These are phyloP conservation scores for Botrytis hyacinthi DNA, from an alignment of 2,329 filamentous ascomycete genomes.

Conservation along the genomic window DNA sequence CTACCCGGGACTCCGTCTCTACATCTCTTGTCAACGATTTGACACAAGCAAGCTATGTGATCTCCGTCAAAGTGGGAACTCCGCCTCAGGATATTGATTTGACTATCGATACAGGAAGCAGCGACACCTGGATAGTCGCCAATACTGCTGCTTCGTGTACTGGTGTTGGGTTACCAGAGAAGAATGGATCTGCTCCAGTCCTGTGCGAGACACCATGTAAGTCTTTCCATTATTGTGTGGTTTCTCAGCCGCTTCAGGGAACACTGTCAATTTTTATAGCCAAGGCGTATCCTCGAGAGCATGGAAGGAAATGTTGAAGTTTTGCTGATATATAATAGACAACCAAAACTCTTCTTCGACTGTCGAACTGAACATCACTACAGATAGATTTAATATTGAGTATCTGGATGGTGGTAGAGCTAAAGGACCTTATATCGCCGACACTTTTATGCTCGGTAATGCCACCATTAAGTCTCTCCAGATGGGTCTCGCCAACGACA, in stretches of 20 bases:
- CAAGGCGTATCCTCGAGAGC: no score
- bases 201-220: conserved; percentile 43
- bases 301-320: neutral
- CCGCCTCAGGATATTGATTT: conserved; percentile 54
- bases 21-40: conserved; percentile 47
- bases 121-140: conserved; percentile 55
- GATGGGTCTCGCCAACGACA: conserved; percentile 52
- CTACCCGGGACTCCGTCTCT: conserved; percentile 24
- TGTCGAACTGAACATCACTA: neutral
- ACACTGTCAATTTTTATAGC: neutral
- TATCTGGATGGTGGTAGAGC: conserved; percentile 57
- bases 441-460: conserved; percentile 44
- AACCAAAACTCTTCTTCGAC: neutral
- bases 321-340: neutral
- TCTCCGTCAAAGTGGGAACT: conserved; percentile 54
- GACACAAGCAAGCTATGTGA: conserved; percentile 48
- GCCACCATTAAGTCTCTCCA: conserved; percentile 49
- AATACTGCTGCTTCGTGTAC: conserved; percentile 38
- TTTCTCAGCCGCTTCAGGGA: neutral
- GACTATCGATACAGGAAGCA: conserved; percentile 60
- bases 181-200: conserved; percentile 28
- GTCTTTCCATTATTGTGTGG: conserved; percentile 38
- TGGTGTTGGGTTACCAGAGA: conserved; percentile 18
- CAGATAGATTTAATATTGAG: conserved; percentile 49
- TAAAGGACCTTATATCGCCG: conserved; percentile 49